Evolutionary conservation across 2,329 filamentous ascomycete genomes (phyloP).

Genomic region (Beauveria varroae): DNA sequence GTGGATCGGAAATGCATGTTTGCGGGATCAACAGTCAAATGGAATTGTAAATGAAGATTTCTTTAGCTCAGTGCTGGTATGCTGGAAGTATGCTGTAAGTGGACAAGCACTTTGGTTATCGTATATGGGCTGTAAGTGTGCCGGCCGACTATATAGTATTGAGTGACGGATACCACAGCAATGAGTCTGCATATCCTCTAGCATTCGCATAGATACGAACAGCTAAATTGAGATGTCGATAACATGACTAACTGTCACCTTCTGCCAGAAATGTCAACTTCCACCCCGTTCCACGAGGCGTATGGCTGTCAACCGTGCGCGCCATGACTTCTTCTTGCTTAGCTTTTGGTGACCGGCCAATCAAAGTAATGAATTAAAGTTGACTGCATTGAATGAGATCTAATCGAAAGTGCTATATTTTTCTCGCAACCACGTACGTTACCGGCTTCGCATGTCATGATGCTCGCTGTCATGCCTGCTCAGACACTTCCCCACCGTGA

Average conservation of each 20-base stretch:
- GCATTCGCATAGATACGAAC: neutral
- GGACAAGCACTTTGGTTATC: neutral
- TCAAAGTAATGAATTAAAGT: neutral
- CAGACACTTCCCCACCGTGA: neutral
- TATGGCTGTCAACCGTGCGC: neutral
- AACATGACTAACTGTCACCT: neutral
- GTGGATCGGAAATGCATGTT: slow-evolving; percentile 1
- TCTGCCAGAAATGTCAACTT: too few species aligned
- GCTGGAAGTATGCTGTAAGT: neutral
- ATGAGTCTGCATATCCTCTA: too few species aligned
- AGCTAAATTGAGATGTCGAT: too few species aligned
- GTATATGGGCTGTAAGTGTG: neutral
- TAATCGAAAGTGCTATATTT: neutral
- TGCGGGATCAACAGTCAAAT: neutral
- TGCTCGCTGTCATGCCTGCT: neutral
- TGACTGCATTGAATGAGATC: neutral
- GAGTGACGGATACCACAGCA: neutral
- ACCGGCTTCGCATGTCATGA: neutral
- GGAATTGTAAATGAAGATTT: neutral
- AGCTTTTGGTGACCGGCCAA: neutral
- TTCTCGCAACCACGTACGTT: neutral
- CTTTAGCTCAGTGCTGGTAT: neutral
- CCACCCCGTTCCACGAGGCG: neutral
- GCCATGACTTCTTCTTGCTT: neutral
- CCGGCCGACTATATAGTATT: neutral